Conservation (phyloP, 805 yeast genomes). For the Ogataea angusta region DNA sequence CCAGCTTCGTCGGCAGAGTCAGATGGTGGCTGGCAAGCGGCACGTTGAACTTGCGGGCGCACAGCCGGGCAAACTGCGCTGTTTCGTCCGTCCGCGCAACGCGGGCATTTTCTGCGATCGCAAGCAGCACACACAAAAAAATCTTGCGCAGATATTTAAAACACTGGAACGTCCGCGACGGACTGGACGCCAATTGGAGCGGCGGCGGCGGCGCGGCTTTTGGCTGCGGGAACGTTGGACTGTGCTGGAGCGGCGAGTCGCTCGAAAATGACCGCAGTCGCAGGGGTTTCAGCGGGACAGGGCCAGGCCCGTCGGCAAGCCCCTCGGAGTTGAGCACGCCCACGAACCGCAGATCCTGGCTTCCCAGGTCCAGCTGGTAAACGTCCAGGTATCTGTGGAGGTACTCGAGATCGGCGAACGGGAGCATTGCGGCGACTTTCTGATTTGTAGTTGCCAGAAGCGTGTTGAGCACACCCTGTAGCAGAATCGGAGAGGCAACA, state of each 20-base stretch:
- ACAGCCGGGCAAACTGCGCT: slow-evolving; percentile 10
- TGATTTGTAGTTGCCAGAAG: slow-evolving; percentile 20
- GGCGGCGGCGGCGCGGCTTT: background rate
- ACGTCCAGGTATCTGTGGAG: slow-evolving; percentile 24
- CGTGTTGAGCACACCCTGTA: slow-evolving; percentile 19
- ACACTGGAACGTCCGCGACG: slow-evolving; percentile 16
- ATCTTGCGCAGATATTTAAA: slow-evolving; percentile 22
- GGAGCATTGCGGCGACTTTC: slow-evolving; percentile 15
- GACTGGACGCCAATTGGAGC: slow-evolving; percentile 16
- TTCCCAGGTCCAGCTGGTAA: slow-evolving; percentile 25
- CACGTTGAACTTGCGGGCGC: slow-evolving; percentile 19
- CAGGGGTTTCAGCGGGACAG: slow-evolving; percentile 18
- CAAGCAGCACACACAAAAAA: slow-evolving; percentile 23
- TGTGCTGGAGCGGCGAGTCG: slow-evolving; percentile 4
- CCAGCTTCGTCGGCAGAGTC: slow-evolving; percentile 13
- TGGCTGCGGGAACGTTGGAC: slow-evolving; percentile 2
- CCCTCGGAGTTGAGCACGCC: slow-evolving; percentile 20
- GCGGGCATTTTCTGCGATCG: slow-evolving; percentile 18
- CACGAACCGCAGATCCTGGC: slow-evolving; percentile 22
- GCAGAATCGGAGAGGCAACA: slow-evolving; percentile 11
- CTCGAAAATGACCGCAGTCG: slow-evolving; percentile 23
- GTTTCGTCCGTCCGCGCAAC: slow-evolving; percentile 6
- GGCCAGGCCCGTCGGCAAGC: background rate
- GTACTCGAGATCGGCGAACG: slow-evolving; percentile 16
- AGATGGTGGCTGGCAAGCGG: background rate